phyloP scores from a whole-genome alignment of 306 rosid species.

The Calophaca sinica region DNA sequence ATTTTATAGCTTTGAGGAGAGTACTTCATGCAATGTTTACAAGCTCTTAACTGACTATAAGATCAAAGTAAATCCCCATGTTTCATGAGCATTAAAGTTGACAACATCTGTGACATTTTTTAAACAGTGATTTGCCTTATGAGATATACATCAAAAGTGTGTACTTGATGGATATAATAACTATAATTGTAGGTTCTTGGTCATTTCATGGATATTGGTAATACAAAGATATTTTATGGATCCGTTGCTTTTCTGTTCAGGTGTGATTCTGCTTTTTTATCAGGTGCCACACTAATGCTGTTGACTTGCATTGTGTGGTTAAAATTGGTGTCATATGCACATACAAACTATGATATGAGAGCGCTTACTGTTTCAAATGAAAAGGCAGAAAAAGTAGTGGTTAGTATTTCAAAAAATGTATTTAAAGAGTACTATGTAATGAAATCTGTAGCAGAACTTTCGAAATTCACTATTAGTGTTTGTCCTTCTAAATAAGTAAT shows the following conservation, averaged over 20 bases:
- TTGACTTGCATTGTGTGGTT: conserved; percentile 88
- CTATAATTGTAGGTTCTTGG: conserved; percentile 2
- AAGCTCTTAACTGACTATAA: conserved; percentile 17
- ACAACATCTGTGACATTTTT: background rate
- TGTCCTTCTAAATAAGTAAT: background rate
- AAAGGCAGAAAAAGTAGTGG: conserved; percentile 76
- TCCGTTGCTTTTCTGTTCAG: conserved; percentile 55
- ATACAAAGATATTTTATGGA: conserved; percentile 30
- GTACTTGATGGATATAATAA: conserved; percentile 26
- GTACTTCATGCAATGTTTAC: conserved; percentile 23
- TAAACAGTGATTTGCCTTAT: conserved; percentile 24
- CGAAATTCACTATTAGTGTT: background rate
- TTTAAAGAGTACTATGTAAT: conserved; percentile 17
- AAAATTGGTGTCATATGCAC: conserved; percentile 87
- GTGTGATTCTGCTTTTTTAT: conserved; percentile 83
- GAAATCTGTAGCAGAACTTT: background rate
- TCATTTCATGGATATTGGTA: conserved; percentile 31
- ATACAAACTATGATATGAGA: conserved; percentile 83
- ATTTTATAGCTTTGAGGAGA: too few relatives aligned
- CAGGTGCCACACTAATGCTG: conserved; percentile 81
- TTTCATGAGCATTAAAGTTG: conserved; percentile 30
- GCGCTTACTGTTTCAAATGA: conserved; percentile 53
- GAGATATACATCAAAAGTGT: too few relatives aligned
- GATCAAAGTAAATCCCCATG: conserved; percentile 29
- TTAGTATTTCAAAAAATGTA: conserved; percentile 16